Evolutionary conservation across 352 stramenopile species (phyloP), one percentile per base, ranked within the genome.

Genomic region (Pythium pyrilobum): DNA sequence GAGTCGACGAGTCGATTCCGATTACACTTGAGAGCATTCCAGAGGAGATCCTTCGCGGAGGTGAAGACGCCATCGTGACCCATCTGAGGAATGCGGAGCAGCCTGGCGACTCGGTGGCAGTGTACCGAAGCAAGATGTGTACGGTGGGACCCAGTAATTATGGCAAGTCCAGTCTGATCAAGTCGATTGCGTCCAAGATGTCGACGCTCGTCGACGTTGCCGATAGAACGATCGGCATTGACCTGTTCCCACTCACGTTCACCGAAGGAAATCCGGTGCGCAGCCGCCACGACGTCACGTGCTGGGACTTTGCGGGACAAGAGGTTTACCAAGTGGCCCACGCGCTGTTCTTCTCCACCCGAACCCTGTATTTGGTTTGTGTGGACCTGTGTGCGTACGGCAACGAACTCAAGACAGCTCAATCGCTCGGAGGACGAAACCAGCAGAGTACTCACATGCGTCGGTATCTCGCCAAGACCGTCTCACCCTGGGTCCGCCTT

Each of bases 101-200:
- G 27, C 23, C 24, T 18, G 38, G 2, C 28, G 24, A 25, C 20
- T 28, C 39, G 16, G 39, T 20, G 12, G n/a, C 18, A 8, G 15
- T 54, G 0, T 66, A 55, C 18, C 62, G 57, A 9, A 51, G 20
- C 5, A 69, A 69, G 24, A 23, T 66, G 0, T 66, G 62, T 32
- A 41, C 66, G 4, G 45, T 69, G 15, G 62, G 62, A n/a, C 52
- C 62, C 5, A 69, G 56, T 20, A 33, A 34, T 5, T 66, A 51
- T 50, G 56, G 62, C 8, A 69, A 66, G 37, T 66, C 62, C 0
- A 69, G 62, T 21, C 45, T 69, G 27, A 62, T 66, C 47, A 69
- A 69, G 37, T 62, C 38, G 23, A 51, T 69, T 9, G 56, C 24
- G 16, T 40, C 21, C n/a, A 23, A 45, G 12, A 25, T 18, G 20